Conservation (phyloP, 192 early-diverging fungal genomes). For the Paraglomus occultum region DNA sequence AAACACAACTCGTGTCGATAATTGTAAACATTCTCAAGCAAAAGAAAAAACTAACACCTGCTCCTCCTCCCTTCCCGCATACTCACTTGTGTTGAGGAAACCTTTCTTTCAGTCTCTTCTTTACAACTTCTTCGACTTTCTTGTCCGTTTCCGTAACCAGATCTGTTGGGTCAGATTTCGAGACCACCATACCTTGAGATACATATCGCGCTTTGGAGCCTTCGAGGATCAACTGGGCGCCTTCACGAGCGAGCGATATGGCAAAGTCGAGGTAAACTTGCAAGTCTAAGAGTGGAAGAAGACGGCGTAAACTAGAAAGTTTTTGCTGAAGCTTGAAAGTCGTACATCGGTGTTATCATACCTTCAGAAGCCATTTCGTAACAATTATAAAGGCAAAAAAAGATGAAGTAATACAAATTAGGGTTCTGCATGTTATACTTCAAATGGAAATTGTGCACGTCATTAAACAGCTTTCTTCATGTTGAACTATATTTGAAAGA, state of each 20-base stretch:
- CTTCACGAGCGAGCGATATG: conserved; percentile 50
- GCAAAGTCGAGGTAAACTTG: conserved; percentile 47
- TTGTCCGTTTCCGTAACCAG: conserved; percentile 87
- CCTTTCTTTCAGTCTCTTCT: conserved; percentile 51
- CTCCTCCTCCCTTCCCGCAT: not conserved
- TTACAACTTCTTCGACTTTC: conserved; percentile 67
- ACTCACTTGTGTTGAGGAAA: conserved; percentile 68
- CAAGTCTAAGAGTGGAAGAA: conserved; percentile 12
- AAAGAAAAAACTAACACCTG: not conserved
- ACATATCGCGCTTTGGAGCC: conserved; percentile 51
- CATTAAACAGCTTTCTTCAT: no score
- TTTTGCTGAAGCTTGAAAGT: no score
- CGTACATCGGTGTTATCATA: no score
- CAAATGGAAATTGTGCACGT: no score
- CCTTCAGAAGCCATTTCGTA: no score
- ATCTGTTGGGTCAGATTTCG: conserved; percentile 67
- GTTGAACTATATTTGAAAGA: no score
- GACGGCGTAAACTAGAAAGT: no score
- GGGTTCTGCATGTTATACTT: no score
- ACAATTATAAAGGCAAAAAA: no score
- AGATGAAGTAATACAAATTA: no score
- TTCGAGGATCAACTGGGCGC: conserved; percentile 57
- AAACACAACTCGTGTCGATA: not conserved
- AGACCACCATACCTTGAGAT: conserved; percentile 40
- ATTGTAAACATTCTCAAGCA: not conserved